A percentile compares a stretch with the other conserved stretches of the same genome.
These are phyloP conservation scores for Mallotus japonicus DNA, from an alignment of 441 rosid genomes.

Conservation along the genomic window DNA sequence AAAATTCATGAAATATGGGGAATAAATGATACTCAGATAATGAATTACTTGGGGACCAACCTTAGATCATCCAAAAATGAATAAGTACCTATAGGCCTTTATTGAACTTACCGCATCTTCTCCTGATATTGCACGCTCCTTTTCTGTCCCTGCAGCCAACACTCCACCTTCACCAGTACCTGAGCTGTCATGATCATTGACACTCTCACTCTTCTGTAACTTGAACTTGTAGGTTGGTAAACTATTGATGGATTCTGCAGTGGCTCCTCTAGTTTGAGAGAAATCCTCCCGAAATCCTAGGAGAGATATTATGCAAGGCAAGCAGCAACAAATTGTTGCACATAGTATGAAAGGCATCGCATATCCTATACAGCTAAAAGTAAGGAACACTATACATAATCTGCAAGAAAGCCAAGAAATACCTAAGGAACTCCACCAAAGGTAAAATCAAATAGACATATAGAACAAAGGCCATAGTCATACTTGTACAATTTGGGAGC, in stretches of 20 bases:
- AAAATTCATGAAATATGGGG: not conserved
- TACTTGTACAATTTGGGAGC: conserved; percentile 99
- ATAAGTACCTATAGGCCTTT: not conserved
- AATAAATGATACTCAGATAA: not conserved
- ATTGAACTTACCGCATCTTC: conserved; percentile 86
- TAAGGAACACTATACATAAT: conserved; percentile 90
- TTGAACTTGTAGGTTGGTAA: conserved; percentile 88
- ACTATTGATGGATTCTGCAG: conserved; percentile 69
- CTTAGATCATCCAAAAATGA: not conserved
- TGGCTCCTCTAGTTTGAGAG: conserved; percentile 82
- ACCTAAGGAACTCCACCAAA: conserved; percentile 6
- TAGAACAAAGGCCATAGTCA: conserved; percentile 1
- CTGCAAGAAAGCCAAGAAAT: conserved; percentile 39
- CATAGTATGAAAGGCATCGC: conserved; percentile 99
- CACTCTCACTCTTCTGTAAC: conserved; percentile 51
- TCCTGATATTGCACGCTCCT: conserved; percentile 78
- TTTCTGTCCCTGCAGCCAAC: conserved; percentile 90
- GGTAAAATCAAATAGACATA: not conserved
- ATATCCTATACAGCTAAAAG: conserved; percentile 92
- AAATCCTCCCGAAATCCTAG: conserved; percentile 86
- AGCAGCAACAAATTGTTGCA: conserved; percentile 94
- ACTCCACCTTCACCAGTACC: conserved; percentile 68
- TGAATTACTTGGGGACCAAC: not conserved
- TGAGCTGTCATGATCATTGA: conserved; percentile 39
- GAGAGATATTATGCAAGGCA: conserved; percentile 88